phyloP scores from a whole-genome alignment of 2,329 filamentous ascomycete species.

The Paecilomyces dactylethromorphus region DNA sequence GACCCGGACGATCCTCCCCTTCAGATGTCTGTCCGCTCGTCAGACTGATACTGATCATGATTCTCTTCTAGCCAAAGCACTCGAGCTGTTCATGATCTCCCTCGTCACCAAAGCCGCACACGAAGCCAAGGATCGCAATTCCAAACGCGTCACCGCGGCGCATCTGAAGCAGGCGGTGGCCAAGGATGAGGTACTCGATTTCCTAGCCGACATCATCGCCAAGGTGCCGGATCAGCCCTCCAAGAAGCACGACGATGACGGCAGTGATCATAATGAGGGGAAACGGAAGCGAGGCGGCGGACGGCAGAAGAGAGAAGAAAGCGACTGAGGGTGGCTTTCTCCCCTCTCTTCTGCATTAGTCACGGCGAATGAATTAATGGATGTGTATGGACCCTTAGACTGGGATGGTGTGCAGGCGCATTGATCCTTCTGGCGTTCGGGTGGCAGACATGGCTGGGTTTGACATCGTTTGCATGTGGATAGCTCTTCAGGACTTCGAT shows the following conservation, averaged over 20 bases:
- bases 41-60: constrained; percentile 15
- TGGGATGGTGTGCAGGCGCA: not conserved
- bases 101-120: constrained; percentile 83
- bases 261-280: constrained; percentile 28
- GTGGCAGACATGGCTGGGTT: not conserved
- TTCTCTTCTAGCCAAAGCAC: constrained; percentile 64
- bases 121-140: constrained; percentile 73
- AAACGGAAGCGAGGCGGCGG: constrained; percentile 37
- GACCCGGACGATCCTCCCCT: not conserved
- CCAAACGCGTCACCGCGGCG: constrained; percentile 80
- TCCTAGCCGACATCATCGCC: constrained; percentile 80
- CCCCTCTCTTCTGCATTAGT: not conserved
- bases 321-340: not conserved
- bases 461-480: not conserved
- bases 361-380: not conserved
- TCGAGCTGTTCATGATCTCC: constrained; percentile 97
- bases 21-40: too few species aligned
- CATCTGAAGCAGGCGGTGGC: constrained; percentile 90
- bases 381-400: not conserved
- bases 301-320: constrained; percentile 42
- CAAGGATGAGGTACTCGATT: constrained; percentile 89
- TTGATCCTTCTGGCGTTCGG: not conserved
- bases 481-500: not conserved
- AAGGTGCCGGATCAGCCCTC: constrained; percentile 65
- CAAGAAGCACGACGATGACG: constrained; percentile 38